Evolutionary conservation across 495 filamentous ascomycete genomes (phyloP).

Genomic region (Aspergillus coremiiformis): DNA sequence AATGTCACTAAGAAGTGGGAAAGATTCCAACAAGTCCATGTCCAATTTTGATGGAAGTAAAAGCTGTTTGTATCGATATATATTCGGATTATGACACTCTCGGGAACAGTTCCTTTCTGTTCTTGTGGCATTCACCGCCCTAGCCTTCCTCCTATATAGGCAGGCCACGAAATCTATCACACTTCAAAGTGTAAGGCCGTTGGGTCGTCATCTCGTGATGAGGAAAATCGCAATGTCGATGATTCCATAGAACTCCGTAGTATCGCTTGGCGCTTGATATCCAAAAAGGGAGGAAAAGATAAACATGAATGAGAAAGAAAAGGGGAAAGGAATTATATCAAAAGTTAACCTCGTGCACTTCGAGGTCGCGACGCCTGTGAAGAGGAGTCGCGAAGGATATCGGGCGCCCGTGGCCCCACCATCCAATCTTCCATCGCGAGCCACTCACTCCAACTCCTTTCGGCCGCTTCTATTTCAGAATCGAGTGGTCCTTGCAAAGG

Average conservation of each 20-base stretch:
- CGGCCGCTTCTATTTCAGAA: constrained; percentile 75
- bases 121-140: neutral
- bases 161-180: constrained; percentile 7
- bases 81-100: neutral
- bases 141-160: neutral
- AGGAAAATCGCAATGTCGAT: constrained; percentile 6
- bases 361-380: constrained; percentile 34
- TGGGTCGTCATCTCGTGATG: constrained; percentile 13
- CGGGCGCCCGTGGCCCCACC: constrained; percentile 58
- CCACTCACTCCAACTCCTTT: constrained; percentile 79
- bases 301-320: constrained; percentile 3
- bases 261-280: constrained; percentile 5
- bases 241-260: constrained; percentile 12
- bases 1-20: neutral
- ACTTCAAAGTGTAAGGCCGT: constrained; percentile 7
- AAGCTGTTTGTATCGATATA: neutral
- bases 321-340: neutral
- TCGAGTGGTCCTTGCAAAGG: constrained; percentile 68
- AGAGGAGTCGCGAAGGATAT: constrained; percentile 39
- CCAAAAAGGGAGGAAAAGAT: neutral
- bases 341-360: constrained; percentile 26
- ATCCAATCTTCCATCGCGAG: constrained; percentile 96
- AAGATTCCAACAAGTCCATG: neutral
- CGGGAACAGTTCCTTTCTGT: neutral
- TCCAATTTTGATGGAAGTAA: neutral